These are phyloP conservation scores for Amanita thiersii DNA, from an alignment of 768 basidiomycete species.

Conservation along the genomic window DNA sequence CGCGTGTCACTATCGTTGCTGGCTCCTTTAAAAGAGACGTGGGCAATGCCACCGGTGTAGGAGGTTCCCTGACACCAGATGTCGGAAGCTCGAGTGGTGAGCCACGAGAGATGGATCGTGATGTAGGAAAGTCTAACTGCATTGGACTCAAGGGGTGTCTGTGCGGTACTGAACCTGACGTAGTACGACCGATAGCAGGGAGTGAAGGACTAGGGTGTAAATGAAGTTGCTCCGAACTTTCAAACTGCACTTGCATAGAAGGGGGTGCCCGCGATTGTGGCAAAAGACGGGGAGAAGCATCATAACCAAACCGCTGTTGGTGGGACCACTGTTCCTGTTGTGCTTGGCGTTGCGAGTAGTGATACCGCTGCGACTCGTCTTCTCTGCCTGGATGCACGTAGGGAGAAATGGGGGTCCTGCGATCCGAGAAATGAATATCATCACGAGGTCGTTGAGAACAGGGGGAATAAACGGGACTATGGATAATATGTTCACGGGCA, in stretches of 20 bases:
- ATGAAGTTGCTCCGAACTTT: conserved; percentile 5
- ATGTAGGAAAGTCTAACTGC: conserved; percentile 2
- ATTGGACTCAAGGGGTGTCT: conserved; percentile 7
- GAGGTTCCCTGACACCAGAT: conserved; percentile 1
- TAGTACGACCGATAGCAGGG: conserved; percentile 1
- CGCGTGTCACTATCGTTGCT: neutral
- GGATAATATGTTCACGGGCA: neutral
- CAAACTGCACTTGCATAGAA: conserved; percentile 6
- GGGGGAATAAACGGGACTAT: conserved; percentile 5
- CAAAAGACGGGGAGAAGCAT: neutral
- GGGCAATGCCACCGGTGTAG: neutral
- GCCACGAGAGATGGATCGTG: conserved; percentile 3
- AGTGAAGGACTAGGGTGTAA: conserved; percentile 2
- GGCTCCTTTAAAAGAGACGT: neutral
- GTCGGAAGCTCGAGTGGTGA: conserved; percentile 3
- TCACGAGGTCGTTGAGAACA: conserved; percentile 1
- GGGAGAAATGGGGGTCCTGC: conserved; percentile 14
- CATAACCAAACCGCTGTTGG: neutral
- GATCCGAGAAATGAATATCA: conserved; percentile 7
- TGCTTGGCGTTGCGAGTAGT: conserved; percentile 12
- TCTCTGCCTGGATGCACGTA: conserved; percentile 9
- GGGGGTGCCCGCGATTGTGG: conserved; percentile 5
- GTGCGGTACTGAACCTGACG: conserved; percentile 2
- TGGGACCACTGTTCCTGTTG: conserved; percentile 7
- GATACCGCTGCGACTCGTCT: conserved; percentile 17